Evolutionary conservation across 768 basidiomycete species (phyloP).

Genomic region (Cantharellus cinnabarinus): DNA sequence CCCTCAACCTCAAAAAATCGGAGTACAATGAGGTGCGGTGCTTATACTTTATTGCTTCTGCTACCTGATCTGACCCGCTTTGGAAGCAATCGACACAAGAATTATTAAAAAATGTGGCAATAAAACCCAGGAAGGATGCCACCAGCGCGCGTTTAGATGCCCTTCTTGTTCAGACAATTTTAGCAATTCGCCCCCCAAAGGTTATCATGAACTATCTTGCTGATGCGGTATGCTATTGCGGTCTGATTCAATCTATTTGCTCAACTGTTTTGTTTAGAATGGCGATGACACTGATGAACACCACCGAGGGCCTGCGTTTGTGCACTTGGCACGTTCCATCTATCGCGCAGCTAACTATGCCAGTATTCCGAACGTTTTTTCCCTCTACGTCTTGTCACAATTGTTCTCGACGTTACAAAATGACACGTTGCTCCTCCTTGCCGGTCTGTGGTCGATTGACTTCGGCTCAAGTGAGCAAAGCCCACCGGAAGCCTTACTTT

Average conservation of each 20-base stretch:
- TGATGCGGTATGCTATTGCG: no score
- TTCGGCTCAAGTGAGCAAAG: background rate
- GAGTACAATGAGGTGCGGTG: no score
- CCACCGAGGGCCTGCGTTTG: constrained; percentile 24
- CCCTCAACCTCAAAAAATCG: no score
- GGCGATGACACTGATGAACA: constrained; percentile 4
- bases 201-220: no score
- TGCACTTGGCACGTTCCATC: constrained; percentile 37
- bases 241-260: background rate
- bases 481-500: background rate
- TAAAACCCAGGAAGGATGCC: background rate
- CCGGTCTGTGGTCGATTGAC: constrained; percentile 35
- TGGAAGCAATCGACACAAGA: no score
- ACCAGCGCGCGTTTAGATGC: background rate
- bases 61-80: no score
- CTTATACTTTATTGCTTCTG: no score
- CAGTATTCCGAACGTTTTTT: constrained; percentile 26
- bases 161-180: background rate
- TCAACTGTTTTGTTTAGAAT: background rate
- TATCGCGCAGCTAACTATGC: constrained; percentile 49
- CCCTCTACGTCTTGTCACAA: constrained; percentile 34
- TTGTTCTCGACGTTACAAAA: constrained; percentile 51
- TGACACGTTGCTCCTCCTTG: constrained; percentile 60
- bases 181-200: background rate
- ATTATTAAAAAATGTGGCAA: background rate